These are phyloP conservation scores for Balansia obtecta DNA, from an alignment of 2,329 filamentous ascomycete genomes.

Conservation along the genomic window DNA sequence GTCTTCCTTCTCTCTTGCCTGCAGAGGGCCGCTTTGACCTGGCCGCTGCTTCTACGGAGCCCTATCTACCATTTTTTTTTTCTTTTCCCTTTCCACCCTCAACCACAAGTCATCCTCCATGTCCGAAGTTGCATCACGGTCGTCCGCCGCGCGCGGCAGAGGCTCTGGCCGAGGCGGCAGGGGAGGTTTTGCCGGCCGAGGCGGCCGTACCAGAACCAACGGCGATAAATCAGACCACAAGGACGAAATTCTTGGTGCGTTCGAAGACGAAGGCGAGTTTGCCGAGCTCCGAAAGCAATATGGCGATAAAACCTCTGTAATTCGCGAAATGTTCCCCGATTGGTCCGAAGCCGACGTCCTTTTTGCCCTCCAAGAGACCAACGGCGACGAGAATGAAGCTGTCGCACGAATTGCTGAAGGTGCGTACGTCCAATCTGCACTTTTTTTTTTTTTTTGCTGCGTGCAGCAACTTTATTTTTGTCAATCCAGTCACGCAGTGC, in stretches of 20 bases:
- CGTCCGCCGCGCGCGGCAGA: constrained; percentile 75
- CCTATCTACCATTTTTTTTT: constrained; percentile 16
- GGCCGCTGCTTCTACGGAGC: constrained; percentile 6
- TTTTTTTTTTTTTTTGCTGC: constrained; percentile 4
- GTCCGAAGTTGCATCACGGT: constrained; percentile 88
- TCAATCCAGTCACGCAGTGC: not conserved
- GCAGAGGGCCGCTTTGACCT: constrained; percentile 18
- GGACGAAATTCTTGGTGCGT: constrained; percentile 43
- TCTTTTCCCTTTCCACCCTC: constrained; percentile 69
- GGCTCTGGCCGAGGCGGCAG: constrained; percentile 79
- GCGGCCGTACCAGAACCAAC: constrained; percentile 58
- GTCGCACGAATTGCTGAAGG: constrained; percentile 72
- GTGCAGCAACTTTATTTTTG: not conserved
- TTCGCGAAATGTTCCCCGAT: constrained; percentile 88
- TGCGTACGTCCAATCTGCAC: constrained; percentile 25
- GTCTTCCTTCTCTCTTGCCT: constrained; percentile 17
- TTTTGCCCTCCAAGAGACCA: constrained; percentile 80
- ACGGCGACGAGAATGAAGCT: constrained; percentile 63
- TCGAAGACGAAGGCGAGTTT: constrained; percentile 79
- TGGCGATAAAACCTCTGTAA: constrained; percentile 60
- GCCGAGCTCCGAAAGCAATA: constrained; percentile 88
- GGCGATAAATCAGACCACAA: constrained; percentile 50
- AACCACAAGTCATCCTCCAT: constrained; percentile 43
- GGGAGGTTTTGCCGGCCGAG: constrained; percentile 61
- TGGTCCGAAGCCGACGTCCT: constrained; percentile 95